Evolutionary conservation across 129 eudicot species (phyloP), one percentile per base, ranked within the genome.

Genomic region (Helichrysum umbraculigerum): DNA sequence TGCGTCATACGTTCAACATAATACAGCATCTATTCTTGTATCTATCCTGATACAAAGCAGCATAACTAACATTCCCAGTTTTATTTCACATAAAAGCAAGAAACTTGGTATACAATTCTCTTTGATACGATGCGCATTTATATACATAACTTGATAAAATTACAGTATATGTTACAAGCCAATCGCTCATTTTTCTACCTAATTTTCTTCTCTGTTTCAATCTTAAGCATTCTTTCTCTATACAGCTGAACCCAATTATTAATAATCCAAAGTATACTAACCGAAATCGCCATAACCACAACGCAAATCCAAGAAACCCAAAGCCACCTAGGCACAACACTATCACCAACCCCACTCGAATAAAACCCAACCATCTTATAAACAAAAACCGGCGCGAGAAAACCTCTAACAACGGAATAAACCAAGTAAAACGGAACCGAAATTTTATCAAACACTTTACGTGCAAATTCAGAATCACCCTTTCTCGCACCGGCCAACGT

Each of bases 241-340:
- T 77, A 86, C 87, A 86, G 81, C 60, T 78, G 82, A 17, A 88
- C 19, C 98, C 97, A 93, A 19, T 83, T 84, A 72, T 84, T 90
- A 51, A 82, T 42, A 71, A 90, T 60, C 97, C 98, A 93, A 89
- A 93, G 72, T 25, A 88, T 69, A 79, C 97, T 90, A 67, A 88
- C 97, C 1, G 82, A 71, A 80, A 93, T 90, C 6, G 97, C 98
- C 67, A 54, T 81, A n/a, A 76, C 72, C 34, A 93, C 92, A 4
- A 93, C 98, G 22, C 67, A 75, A 47, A 90, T 68, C 98, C 98
- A 93, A 47, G 98, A 93, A 68, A 85, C 76, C 96, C 97, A 93
- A 72, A 88, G 77, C 97, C 98, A 88, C 22, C 41, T 90, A 3
- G 97, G 97, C 2, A 93, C 76, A 47, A 85, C 92, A 66, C 51